These are phyloP conservation scores for Ramularia collo-cygni DNA, from an alignment of 2,329 filamentous ascomycete genomes.

Conservation along the genomic window DNA sequence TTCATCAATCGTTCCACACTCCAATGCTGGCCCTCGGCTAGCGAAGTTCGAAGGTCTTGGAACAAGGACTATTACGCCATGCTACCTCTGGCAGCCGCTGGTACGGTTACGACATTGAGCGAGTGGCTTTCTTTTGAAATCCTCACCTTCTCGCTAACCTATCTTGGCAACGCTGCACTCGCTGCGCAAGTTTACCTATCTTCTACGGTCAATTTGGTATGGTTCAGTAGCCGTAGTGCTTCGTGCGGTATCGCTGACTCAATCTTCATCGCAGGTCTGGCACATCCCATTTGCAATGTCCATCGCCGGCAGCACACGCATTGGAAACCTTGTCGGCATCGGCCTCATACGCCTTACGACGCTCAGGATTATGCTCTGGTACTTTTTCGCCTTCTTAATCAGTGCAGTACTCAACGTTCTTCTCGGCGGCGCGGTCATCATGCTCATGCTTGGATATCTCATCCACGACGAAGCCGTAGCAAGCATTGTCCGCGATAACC, in stretches of 20 bases:
- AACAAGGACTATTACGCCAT: constrained; percentile 34
- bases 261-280: constrained; percentile 34
- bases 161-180: constrained; percentile 19
- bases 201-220: constrained; percentile 22
- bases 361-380: constrained; percentile 26
- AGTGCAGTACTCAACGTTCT: constrained; percentile 32
- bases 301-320: constrained; percentile 33
- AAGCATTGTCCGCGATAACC: constrained; percentile 27
- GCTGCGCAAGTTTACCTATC: constrained; percentile 19
- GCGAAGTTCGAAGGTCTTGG: constrained; percentile 10
- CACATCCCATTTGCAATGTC: constrained; percentile 37
- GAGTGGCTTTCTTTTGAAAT: constrained; percentile 27
- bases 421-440: constrained; percentile 26
- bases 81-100: constrained; percentile 17
- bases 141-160: constrained; percentile 30
- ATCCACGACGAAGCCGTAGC: constrained; percentile 32
- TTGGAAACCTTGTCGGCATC: constrained; percentile 35
- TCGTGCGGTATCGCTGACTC: too few species aligned
- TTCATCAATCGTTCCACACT: constrained; percentile 34
- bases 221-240: too few species aligned
- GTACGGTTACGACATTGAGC: constrained; percentile 20
- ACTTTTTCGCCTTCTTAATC: constrained; percentile 27
- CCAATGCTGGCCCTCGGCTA: constrained; percentile 39
- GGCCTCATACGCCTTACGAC: constrained; percentile 30
- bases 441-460: constrained; percentile 30